Conservation (phyloP, 805 yeast species). For the Wickerhamiella domercqiae region DNA sequence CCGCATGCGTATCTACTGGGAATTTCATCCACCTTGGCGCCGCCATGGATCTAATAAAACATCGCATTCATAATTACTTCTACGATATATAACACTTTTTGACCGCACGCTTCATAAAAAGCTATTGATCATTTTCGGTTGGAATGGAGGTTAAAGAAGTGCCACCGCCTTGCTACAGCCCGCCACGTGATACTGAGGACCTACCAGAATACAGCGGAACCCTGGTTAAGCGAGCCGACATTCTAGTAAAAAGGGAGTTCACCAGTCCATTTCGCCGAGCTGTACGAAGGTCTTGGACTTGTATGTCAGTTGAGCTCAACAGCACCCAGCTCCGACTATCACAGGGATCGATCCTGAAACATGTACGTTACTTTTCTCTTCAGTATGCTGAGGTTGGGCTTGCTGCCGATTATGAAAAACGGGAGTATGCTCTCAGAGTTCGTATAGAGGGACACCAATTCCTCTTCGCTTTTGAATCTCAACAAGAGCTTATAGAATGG, state of each 20-base stretch:
- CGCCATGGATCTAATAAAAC: too few relatives aligned
- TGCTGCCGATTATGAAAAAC: conserved; percentile 70
- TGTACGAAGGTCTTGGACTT: conserved; percentile 53
- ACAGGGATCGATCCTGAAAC: conserved; percentile 24
- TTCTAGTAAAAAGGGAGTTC: conserved; percentile 60
- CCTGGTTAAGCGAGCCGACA: conserved; percentile 40
- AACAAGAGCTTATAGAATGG: conserved; percentile 67
- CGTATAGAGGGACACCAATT: conserved; percentile 77
- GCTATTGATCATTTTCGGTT: too few relatives aligned
- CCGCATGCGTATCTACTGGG: too few relatives aligned
- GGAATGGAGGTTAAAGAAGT: too few relatives aligned
- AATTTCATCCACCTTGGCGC: too few relatives aligned
- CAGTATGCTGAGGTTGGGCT: conserved; percentile 76
- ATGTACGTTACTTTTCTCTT: conserved; percentile 37
- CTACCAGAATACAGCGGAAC: conserved; percentile 60
- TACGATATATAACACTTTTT: too few relatives aligned
- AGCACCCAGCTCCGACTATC: conserved; percentile 75
- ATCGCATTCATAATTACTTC: too few relatives aligned
- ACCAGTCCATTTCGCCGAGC: conserved; percentile 61
- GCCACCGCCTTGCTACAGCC: too few relatives aligned
- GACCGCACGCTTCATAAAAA: not conserved
- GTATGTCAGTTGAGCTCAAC: conserved; percentile 55
- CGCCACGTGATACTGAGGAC: too few relatives aligned
- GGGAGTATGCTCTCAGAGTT: conserved; percentile 30
- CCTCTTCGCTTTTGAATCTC: conserved; percentile 44